Conservation (phyloP, 306 rosid species). For the Vigna unguiculata region DNA sequence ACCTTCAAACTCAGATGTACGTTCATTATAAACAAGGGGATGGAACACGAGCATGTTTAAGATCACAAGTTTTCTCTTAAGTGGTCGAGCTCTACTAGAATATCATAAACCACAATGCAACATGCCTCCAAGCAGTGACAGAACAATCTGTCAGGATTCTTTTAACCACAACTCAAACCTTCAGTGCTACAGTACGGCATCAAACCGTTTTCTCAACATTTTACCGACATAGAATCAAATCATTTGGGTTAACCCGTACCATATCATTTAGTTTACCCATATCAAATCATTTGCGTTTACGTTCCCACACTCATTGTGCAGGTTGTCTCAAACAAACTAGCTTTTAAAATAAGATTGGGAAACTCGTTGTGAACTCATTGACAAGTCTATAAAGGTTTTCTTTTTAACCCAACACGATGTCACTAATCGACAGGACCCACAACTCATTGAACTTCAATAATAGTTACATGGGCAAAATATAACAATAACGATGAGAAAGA, state of each 20-base stretch:
- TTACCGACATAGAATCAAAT: slow-evolving; percentile 31
- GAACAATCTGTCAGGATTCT: slow-evolving; percentile 53
- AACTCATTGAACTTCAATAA: slow-evolving; percentile 17
- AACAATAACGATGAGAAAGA: slow-evolving; percentile 5
- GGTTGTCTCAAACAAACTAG: no score
- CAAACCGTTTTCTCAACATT: slow-evolving; percentile 22
- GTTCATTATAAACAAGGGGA: slow-evolving; percentile 26
- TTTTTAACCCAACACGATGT: no score
- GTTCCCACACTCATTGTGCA: no score
- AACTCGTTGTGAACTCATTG: no score
- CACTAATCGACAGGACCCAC: no score
- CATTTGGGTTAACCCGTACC: not conserved
- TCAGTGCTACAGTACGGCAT: slow-evolving; percentile 23
- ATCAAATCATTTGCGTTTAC: no score
- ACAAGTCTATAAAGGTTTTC: no score
- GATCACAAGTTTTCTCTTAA: slow-evolving; percentile 47
- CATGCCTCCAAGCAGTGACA: slow-evolving; percentile 30
- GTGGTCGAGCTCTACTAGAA: slow-evolving; percentile 43
- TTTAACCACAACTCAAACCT: slow-evolving; percentile 48
- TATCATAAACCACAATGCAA: slow-evolving; percentile 48
- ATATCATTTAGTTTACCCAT: no score
- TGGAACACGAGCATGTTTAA: slow-evolving; percentile 38
- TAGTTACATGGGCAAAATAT: slow-evolving; percentile 27
- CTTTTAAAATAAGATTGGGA: no score
- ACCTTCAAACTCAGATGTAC: slow-evolving; percentile 46